A percentile compares a stretch with the other conserved stretches of the same genome.
Conservation (phyloP, 2,329 filamentous ascomycete genomes). For the Triangularia setosa region DNA sequence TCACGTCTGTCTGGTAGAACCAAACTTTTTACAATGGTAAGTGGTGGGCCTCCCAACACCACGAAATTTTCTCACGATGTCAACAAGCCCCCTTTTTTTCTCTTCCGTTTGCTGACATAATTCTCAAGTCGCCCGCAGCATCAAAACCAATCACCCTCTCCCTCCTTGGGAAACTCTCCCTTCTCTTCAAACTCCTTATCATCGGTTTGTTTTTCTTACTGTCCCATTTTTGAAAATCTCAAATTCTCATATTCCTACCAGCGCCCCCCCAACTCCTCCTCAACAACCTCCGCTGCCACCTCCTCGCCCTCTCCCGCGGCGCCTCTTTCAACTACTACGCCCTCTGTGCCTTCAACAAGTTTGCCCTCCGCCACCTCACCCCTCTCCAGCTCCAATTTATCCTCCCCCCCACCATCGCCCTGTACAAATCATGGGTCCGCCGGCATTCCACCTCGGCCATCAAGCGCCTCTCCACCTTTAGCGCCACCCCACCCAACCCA, state of each 20-base stretch:
- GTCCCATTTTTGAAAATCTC: neutral
- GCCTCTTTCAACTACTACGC: slow-evolving; percentile 19
- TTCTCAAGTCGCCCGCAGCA: neutral
- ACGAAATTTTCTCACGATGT: neutral
- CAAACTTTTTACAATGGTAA: neutral
- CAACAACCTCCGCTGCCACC: slow-evolving; percentile 21
- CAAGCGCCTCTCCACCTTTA: neutral
- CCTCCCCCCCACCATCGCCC: slow-evolving; percentile 4
- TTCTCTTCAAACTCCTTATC: slow-evolving; percentile 15
- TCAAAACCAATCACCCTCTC: slow-evolving; percentile 7
- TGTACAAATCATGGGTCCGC: slow-evolving; percentile 21
- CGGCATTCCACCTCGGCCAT: slow-evolving; percentile 2
- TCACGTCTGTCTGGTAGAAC: neutral
- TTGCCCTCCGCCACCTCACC: slow-evolving; percentile 16
- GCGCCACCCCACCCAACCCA: neutral
- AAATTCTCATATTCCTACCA: neutral
- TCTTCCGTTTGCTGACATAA: neutral
- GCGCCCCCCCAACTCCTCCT: slow-evolving; percentile 26
- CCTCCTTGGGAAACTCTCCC: slow-evolving; percentile 3
- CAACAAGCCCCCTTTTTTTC: neutral
- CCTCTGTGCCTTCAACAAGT: slow-evolving; percentile 17
- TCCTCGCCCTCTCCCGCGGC: slow-evolving; percentile 17
- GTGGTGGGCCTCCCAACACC: neutral
- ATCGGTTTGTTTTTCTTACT: slow-evolving; percentile 4
- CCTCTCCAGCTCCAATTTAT: slow-evolving; percentile 21